Conservation (phyloP, 768 basidiomycete species). For the Piloderma croceum region DNA sequence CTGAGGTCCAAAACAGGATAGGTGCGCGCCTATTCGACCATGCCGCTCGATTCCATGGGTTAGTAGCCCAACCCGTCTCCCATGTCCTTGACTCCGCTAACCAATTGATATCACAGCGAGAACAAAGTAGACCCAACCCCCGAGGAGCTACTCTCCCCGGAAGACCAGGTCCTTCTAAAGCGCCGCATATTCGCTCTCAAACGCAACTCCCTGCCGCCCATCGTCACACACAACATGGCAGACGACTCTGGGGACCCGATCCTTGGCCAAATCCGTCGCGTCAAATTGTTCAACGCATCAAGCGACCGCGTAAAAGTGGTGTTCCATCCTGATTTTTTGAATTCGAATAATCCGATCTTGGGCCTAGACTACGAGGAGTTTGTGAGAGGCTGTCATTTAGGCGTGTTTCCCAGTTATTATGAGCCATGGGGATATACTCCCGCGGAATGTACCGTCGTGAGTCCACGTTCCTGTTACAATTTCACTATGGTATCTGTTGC, state of each 20-base stretch:
- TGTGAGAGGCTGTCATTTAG: conserved; percentile 94
- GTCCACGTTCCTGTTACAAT: conserved; percentile 22
- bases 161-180: conserved; percentile 93
- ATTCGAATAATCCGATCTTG: conserved; percentile 94
- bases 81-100: not conserved
- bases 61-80: conserved; percentile 20
- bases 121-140: conserved; percentile 69
- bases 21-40: conserved; percentile 92
- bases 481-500: conserved; percentile 1
- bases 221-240: conserved; percentile 98
- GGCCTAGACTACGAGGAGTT: conserved; percentile 99
- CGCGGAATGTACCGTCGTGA: conserved; percentile 95
- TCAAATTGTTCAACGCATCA: conserved; percentile 87
- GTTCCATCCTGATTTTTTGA: conserved; percentile 98
- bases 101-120: conserved; percentile 40
- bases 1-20: conserved; percentile 90
- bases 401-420: conserved; percentile 97
- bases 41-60: conserved; percentile 90
- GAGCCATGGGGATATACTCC: conserved; percentile 97
- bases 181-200: conserved; percentile 95
- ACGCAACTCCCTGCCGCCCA: conserved; percentile 88
- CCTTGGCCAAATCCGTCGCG: conserved; percentile 88
- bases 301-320: conserved; percentile 93
- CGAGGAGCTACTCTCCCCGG: conserved; percentile 74
- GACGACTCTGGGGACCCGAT: conserved; percentile 92